phyloP scores from a whole-genome alignment of 164 flowering plant species.

The Nymphaea colorata region DNA sequence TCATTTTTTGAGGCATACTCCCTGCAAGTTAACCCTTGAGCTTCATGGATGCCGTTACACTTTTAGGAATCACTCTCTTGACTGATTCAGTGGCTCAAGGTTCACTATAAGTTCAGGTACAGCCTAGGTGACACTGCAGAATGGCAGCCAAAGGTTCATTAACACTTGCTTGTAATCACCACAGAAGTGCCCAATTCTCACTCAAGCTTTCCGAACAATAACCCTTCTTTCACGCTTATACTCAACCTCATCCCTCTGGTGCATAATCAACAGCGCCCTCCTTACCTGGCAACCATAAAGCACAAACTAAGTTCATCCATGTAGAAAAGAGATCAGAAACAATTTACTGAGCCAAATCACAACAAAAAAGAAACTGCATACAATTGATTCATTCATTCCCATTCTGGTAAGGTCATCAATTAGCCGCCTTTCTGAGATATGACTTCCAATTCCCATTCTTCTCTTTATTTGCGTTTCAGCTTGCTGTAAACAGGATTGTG shows the following conservation, averaged over 20 bases:
- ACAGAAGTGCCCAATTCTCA: background rate
- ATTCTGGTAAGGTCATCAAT: slow-evolving; percentile 81
- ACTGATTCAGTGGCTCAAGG: background rate
- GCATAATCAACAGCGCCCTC: slow-evolving; percentile 88
- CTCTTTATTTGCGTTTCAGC: slow-evolving; percentile 93
- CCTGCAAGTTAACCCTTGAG: too few relatives aligned
- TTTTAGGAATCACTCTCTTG: background rate
- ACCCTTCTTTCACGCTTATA: slow-evolving; percentile 85
- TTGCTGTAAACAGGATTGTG: slow-evolving; percentile 44
- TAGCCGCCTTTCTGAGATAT: slow-evolving; percentile 79
- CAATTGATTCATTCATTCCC: slow-evolving; percentile 92
- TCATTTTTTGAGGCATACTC: too few relatives aligned
- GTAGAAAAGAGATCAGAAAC: background rate
- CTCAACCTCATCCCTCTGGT: slow-evolving; percentile 95
- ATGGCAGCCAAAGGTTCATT: background rate
- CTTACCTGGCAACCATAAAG: slow-evolving; percentile 51
- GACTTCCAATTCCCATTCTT: slow-evolving; percentile 90
- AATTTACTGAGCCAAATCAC: background rate
- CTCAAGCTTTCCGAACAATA: slow-evolving; percentile 63
- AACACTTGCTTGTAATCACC: background rate
- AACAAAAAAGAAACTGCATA: slow-evolving; percentile 18
- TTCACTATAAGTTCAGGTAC: background rate
- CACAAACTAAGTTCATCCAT: background rate
- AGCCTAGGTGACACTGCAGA: background rate
- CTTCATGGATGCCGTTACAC: background rate